phyloP scores from a whole-genome alignment of 306 rosid species.

The Leucaena leucocephala region DNA sequence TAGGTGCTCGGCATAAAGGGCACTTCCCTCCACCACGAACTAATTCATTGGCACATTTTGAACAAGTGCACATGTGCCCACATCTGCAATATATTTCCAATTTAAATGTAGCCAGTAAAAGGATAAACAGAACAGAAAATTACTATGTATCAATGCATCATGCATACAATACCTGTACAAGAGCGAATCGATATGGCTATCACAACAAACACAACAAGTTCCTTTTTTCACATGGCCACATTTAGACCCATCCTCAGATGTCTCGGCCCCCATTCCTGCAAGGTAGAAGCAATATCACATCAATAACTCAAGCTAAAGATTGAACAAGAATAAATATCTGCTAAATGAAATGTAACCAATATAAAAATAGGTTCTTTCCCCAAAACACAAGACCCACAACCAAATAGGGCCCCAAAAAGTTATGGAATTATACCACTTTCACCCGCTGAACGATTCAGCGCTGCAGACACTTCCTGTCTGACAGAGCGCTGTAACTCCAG shows the following conservation, averaged over 20 bases:
- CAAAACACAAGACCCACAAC: slow-evolving; percentile 16
- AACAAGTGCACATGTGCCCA: slow-evolving; percentile 99
- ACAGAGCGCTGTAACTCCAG: slow-evolving; percentile 99
- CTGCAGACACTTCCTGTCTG: slow-evolving; percentile 99
- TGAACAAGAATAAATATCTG: slow-evolving; percentile 1
- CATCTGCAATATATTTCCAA: slow-evolving; percentile 65
- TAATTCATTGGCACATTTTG: slow-evolving; percentile 95
- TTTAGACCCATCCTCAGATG: slow-evolving; percentile 94
- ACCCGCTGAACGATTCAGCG: slow-evolving; percentile 85
- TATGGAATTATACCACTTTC: slow-evolving; percentile 60
- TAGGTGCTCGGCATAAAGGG: slow-evolving; percentile 99
- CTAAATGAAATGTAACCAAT: slow-evolving; percentile 10
- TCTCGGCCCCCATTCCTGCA: slow-evolving; percentile 78
- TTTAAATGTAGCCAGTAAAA: slow-evolving; percentile 25
- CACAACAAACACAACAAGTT: slow-evolving; percentile 98
- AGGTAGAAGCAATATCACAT: slow-evolving; percentile 14
- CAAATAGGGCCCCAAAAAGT: neutral
- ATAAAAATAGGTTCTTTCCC: slow-evolving; percentile 24
- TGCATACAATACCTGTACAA: slow-evolving; percentile 77
- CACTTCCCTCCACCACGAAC: slow-evolving; percentile 96
- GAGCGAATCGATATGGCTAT: slow-evolving; percentile 93
- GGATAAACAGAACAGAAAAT: too few relatives aligned
- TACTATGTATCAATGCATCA: neutral
- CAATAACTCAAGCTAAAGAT: slow-evolving; percentile 13
- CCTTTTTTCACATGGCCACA: slow-evolving; percentile 99